Conservation (phyloP, 1,139 yeast species). For the Scheffersomyces stambukii region DNA sequence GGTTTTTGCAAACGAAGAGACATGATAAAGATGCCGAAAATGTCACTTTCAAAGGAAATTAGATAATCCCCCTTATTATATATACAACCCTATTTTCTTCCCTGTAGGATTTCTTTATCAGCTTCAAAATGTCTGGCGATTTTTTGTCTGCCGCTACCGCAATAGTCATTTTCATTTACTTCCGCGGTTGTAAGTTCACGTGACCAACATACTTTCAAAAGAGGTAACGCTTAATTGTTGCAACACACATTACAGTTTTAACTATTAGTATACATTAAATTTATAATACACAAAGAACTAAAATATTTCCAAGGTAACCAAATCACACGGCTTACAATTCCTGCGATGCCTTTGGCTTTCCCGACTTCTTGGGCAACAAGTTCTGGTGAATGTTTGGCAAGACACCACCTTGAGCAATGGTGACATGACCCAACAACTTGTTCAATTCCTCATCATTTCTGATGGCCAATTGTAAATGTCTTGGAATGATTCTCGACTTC, state of each 20-base stretch:
- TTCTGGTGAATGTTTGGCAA: conserved; percentile 94
- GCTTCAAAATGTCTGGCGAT: too few species aligned
- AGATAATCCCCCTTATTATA: too few species aligned
- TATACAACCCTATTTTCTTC: too few species aligned
- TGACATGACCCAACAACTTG: conserved; percentile 57
- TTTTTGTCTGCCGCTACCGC: too few species aligned
- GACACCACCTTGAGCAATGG: conserved; percentile 98
- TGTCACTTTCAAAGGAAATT: too few species aligned
- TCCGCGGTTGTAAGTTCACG: too few species aligned
- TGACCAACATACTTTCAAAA: too few species aligned
- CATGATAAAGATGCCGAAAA: too few species aligned
- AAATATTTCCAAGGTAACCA: conserved; percentile 5
- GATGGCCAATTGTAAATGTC: conserved; percentile 97
- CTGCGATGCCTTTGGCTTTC: conserved; percentile 75
- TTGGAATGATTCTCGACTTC: conserved; percentile 97
- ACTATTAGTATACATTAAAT: conserved; percentile 5
- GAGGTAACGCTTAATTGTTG: too few species aligned
- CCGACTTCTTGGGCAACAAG: conserved; percentile 90
- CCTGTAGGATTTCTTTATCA: too few species aligned
- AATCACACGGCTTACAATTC: conserved; percentile 52
- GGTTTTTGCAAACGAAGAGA: too few species aligned
- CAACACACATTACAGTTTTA: neutral
- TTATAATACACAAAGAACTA: conserved; percentile 14
- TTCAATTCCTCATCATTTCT: conserved; percentile 97
- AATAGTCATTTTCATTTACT: too few species aligned